Evolutionary conservation across 768 basidiomycete genomes (phyloP), one percentile per base, ranked within the genome.

Genomic region (Lentinula detonsa): DNA sequence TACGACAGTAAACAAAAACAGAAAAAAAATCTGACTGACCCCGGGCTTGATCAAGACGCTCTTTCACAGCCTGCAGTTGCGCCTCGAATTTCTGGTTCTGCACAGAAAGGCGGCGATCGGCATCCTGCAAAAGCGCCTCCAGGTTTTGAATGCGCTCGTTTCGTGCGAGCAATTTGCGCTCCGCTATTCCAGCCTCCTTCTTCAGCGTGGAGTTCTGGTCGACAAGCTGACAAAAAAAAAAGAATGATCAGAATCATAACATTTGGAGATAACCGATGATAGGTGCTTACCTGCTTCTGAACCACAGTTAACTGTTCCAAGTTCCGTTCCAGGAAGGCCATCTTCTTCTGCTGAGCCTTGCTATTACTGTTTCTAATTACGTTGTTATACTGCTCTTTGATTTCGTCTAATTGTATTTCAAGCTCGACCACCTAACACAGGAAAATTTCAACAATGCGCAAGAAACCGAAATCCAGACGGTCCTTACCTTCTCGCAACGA

Each of bases 321-420:
- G 70, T 98, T 99, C 57, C 96, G 90, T 71, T 98, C 95, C 59
- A 99, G 75, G 84, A 98, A 97, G 11, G 94, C 92, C 91, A 98
- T 95, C 84, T 98, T 98, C 85, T 96, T 95, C 77, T 96, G 93
- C 67, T 99, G 97, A 6, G 96, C 93, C 73, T 96, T 95, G 74
- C 90, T 95, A 74, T 98, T 98, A 77, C 94, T 95, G 72, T 97
- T 97, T 64, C 93, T 90, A 68, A 97, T 95, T 62, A 98, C 93
- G 71, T 95, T 96, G 78, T 95, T 96, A 76, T 99, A 99, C 71
- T 98, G 95, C 75, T 99, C 97, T 73, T 92, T 93, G 73, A 97
- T 94, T 72, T 99, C 97, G 69, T 98, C 97, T 37, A 99, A 79
- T 72, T 98, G 95, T 65, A 99, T 98, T 74, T 99, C 97, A 33